phyloP scores from a whole-genome alignment of 345 rosid species.

The Rhizophora mangle region DNA sequence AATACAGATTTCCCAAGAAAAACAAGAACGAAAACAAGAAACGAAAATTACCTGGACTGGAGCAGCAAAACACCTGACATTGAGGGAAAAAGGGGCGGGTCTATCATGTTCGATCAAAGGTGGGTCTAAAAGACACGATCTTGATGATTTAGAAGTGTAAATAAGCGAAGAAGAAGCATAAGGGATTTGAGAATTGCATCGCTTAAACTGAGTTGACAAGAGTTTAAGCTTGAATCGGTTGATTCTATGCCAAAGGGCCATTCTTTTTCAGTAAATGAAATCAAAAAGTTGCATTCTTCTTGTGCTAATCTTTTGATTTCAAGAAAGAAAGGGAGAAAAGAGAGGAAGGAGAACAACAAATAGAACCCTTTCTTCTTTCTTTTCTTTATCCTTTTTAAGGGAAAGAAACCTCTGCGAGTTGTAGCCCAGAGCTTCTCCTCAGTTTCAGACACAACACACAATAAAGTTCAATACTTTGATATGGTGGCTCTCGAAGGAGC shows the following conservation, averaged over 20 bases:
- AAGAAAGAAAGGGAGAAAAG: too few species aligned
- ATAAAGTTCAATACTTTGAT: too few species aligned
- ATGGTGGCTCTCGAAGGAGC: too few species aligned
- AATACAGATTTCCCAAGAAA: background rate
- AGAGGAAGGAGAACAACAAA: too few species aligned
- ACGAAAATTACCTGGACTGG: constrained; percentile 38
- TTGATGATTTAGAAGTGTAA: constrained; percentile 10
- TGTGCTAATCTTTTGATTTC: too few species aligned
- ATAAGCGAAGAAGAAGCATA: constrained; percentile 15
- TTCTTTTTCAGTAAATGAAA: constrained; percentile 13
- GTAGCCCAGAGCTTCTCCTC: too few species aligned
- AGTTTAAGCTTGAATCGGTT: constrained; percentile 32
- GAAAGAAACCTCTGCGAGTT: too few species aligned
- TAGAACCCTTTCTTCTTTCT: too few species aligned
- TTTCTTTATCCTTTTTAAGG: too few species aligned
- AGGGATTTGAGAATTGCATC: constrained; percentile 27
- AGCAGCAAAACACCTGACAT: constrained; percentile 48
- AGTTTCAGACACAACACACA: too few species aligned
- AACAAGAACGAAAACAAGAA: background rate
- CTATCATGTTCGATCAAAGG: constrained; percentile 10
- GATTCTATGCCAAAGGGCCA: constrained; percentile 44
- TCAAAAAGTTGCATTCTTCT: constrained; percentile 9
- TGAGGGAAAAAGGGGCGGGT: constrained; percentile 25
- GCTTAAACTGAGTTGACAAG: constrained; percentile 26
- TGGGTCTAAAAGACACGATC: constrained; percentile 6